Base-by-base conservation (phyloP, 1,139 yeast species). In the Nakaseomyces nivariensis region DNA sequence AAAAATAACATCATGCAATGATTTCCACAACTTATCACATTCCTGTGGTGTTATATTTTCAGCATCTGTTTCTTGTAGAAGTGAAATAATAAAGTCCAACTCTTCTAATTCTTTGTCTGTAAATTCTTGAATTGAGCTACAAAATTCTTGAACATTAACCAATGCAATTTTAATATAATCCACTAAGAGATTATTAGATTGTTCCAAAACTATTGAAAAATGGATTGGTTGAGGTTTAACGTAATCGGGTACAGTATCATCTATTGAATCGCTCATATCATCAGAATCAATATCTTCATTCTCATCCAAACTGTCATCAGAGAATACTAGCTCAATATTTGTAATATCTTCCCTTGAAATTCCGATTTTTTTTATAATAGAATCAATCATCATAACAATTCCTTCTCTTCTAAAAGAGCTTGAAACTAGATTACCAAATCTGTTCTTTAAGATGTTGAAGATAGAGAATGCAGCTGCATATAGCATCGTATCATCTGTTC, bases 331-430 rank as follows among this genome's bases (percentile, higher is more conserved):
- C 3, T 51, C 55, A 5, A 52, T 56, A 8, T 54, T 61, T 5
- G 43, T 54, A 6, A 52, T 56, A 6, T 54, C 62, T 9, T 58
- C 57, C 47, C 45, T 37, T 8, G 33, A 4, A 45, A 46, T 17
- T 5, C n/a, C n/a, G 45, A 45, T 26, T 36, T 37, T 31, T 17
- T 41, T 32, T 54, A 45, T 13, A 3, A 41, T 41, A n/a, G 44
- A 41, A 27, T 52, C 49, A 3, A 60, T 47, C 17, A 58, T 43
- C 59, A 85, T 90, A 17, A 75, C 71, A 9, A 85, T 68, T 0
- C 96, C 96, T 58, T 88, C 94, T 52, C 86, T 75, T 57, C 78
- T 85, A 54, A 88, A 79, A 5, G 73, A 72, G 0, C 67, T 60
- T 10, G 79, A 10, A 5, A 76, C 79, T 0, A 66, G 54, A 2